Percentiles rank a stretch among this genome's conserved stretches.
Conservation (phyloP, 805 yeast genomes). For the Ogataea glucozyma region DNA sequence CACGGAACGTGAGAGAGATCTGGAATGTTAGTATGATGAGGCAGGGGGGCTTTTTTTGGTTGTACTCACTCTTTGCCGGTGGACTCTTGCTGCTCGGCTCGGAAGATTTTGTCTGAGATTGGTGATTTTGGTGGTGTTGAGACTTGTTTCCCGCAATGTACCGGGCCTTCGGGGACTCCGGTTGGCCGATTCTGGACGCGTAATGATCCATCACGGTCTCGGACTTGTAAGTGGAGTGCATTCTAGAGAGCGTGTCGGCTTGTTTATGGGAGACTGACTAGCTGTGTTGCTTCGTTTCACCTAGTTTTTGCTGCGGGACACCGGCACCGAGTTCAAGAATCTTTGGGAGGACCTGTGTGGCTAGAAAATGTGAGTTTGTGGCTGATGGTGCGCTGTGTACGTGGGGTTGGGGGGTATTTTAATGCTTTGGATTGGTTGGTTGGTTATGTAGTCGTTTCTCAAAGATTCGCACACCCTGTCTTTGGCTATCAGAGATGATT, state of each 20-base stretch:
- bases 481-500: neutral
- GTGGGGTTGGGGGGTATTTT: too few species aligned
- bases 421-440: too few species aligned
- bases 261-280: neutral
- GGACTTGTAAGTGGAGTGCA: neutral
- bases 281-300: conserved; percentile 6
- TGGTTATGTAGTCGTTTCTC: too few species aligned
- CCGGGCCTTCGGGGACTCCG: neutral
- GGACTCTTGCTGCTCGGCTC: conserved; percentile 27
- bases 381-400: too few species aligned
- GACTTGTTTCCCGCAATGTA: too few species aligned
- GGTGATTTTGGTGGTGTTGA: too few species aligned
- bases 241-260: neutral
- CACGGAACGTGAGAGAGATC: conserved; percentile 95
- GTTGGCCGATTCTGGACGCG: neutral
- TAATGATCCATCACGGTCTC: conserved; percentile 4
- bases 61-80: conserved; percentile 27
- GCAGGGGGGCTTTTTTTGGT: neutral
- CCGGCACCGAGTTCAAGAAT: conserved; percentile 1
- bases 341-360: neutral
- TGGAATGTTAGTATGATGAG: conserved; percentile 32
- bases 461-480: neutral
- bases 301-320: neutral
- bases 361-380: neutral
- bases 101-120: conserved; percentile 6